A percentile compares a stretch with the other conserved stretches of the same genome.
phyloP scores from a whole-genome alignment of 768 basidiomycete species.

The Leccinum longicurvipes region DNA sequence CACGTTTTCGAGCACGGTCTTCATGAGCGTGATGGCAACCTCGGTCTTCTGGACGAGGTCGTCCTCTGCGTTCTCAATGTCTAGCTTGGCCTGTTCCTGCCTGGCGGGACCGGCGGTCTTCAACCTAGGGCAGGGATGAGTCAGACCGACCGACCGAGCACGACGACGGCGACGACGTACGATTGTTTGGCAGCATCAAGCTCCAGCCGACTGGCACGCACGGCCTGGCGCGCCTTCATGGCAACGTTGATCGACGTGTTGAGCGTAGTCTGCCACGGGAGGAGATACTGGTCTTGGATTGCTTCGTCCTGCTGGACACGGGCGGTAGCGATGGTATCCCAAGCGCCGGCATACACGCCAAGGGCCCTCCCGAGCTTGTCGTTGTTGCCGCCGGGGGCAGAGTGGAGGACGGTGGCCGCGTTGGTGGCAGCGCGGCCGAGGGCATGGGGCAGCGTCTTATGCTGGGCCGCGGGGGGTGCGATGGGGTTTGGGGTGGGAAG shows the following conservation, averaged over 20 bases:
- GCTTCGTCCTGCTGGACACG: conserved; percentile 75
- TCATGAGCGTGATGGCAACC: conserved; percentile 94
- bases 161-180: conserved; percentile 40
- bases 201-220: conserved; percentile 76
- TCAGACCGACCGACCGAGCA: background rate
- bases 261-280: conserved; percentile 87
- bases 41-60: conserved; percentile 98
- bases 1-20: conserved; percentile 97
- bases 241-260: conserved; percentile 82
- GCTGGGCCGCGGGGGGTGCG: conserved; percentile 55
- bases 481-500: conserved; percentile 68
- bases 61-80: conserved; percentile 92
- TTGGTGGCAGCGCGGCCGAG: conserved; percentile 75
- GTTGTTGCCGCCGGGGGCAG: conserved; percentile 44
- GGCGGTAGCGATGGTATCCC: conserved; percentile 80
- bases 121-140: conserved; percentile 47
- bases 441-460: conserved; percentile 97
- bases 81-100: conserved; percentile 90
- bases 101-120: conserved; percentile 72
- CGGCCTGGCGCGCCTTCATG: conserved; percentile 87
- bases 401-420: conserved; percentile 49
- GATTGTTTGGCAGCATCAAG: conserved; percentile 88
- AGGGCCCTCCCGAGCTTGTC: conserved; percentile 79
- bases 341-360: conserved; percentile 72
- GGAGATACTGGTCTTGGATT: conserved; percentile 64